Evolutionary conservation across 352 stramenopile species (phyloP), one percentile per base, ranked within the genome.

Genomic region (Phytophthora cryptogea): DNA sequence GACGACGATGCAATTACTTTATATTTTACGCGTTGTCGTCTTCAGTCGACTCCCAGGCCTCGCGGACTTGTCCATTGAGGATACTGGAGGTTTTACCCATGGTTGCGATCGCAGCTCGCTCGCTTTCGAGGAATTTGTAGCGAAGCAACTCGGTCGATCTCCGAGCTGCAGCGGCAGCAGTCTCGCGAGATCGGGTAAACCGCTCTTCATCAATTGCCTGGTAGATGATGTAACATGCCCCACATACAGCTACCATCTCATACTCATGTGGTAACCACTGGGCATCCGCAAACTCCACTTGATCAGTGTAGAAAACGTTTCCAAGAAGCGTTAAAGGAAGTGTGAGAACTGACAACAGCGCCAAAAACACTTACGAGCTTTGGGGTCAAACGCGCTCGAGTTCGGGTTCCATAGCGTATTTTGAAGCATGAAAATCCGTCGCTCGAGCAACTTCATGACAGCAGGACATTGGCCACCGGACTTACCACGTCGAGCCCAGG

Each of bases 371-470:
- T 46, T 56, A 88, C 78, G 41, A 4, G 68, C 54, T 55, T 84
- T 84, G 42, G 75, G 63, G 43, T 80, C 64, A 43, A 88, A 89
- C 4, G 71, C 63, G 33, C 86, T 71, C 9, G 78, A 88, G 17
- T 86, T 68, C 14, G 80, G 80, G 36, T 89, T 88, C 80, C 80
- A 90, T 42, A 88, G 44, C 33, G 80, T 88, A 47, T 80, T 86
- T 30, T 78, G 74, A 47, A 90, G 75, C 74, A 87, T 87, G 62
- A 86, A 87, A 44, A 87, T 80, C 30, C 80, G 68, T 30, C 76
- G 65, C 51, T 90, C 76, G 13, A 90, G 72, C 28, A 90, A 59
- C 20, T 76, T 80, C 51, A 51, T 48, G 14, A 64, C 47, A 37
- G 56, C 31, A 7, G 33, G 11, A 5, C 32, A 45, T 11, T 54